Conservation (phyloP, 805 yeast species). For the Zygoascus flipseniorum region DNA sequence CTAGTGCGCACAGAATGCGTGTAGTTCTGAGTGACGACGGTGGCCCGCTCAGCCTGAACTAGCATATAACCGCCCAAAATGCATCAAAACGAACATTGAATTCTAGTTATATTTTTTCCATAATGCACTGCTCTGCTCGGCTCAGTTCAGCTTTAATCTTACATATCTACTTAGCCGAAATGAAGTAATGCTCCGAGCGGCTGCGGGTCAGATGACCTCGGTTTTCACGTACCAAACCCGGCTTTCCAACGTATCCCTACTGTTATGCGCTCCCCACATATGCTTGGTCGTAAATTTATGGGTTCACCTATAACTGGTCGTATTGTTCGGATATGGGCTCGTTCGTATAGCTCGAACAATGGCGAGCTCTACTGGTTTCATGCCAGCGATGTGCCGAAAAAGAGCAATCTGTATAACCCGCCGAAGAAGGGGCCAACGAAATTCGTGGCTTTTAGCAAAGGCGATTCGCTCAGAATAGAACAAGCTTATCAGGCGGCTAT, state of each 20-base stretch:
- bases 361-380: conserved; percentile 52
- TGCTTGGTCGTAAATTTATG: too few relatives aligned
- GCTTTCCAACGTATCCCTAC: too few relatives aligned
- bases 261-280: too few relatives aligned
- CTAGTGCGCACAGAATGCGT: conserved; percentile 35
- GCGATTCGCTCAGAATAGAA: conserved; percentile 61
- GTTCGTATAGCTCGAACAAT: too few relatives aligned
- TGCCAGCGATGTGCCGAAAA: conserved; percentile 67
- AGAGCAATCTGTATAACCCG: conserved; percentile 52
- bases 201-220: too few relatives aligned
- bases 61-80: neutral
- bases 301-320: too few relatives aligned
- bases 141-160: too few relatives aligned
- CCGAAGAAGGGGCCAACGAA: conserved; percentile 39
- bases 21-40: neutral
- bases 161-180: too few relatives aligned
- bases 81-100: neutral
- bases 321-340: too few relatives aligned
- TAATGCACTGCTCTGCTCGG: neutral
- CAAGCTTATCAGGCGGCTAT: conserved; percentile 28
- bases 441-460: conserved; percentile 57
- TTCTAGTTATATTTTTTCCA: neutral
- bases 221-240: too few relatives aligned
- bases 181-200: too few relatives aligned
- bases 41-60: neutral